Evolutionary conservation across 139 green algal genomes (phyloP).

Genomic region (Closterium sp.): DNA sequence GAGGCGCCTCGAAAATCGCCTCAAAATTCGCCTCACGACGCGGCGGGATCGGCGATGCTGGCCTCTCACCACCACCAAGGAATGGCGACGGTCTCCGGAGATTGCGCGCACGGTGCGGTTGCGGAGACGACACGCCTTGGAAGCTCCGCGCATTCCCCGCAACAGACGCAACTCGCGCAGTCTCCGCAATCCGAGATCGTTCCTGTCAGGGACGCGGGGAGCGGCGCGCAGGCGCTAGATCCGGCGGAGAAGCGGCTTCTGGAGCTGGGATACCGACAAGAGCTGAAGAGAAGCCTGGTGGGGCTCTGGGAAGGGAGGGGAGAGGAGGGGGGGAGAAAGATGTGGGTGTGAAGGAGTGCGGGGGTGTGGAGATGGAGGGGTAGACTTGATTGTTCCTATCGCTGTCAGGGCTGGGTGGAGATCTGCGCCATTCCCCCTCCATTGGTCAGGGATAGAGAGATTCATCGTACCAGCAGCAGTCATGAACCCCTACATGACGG

Average conservation of each 20-base stretch:
- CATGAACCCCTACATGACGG: constrained; percentile 30
- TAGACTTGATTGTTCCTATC: no score
- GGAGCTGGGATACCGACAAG: constrained; percentile 32
- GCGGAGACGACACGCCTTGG: neutral
- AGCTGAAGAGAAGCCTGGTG: constrained; percentile 14
- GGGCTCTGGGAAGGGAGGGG: neutral
- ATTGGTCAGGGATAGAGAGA: neutral
- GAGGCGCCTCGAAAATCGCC: no score
- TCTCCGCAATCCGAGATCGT: neutral
- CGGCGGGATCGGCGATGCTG: neutral
- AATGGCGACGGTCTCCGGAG: neutral
- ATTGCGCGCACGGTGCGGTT: neutral
- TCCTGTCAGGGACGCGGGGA: no score
- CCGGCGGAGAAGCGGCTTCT: neutral
- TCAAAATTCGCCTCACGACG: neutral
- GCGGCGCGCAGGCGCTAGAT: no score
- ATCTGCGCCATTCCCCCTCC: neutral
- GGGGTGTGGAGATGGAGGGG: no score
- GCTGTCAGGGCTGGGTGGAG: constrained; percentile 6
- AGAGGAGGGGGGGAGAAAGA: neutral
- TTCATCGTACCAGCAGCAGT: neutral
- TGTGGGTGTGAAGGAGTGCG: neutral
- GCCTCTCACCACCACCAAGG: neutral
- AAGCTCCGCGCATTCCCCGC: neutral
- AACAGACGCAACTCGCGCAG: neutral